These are phyloP conservation scores for Prunus campanulata DNA, from an alignment of 306 rosid genomes.

Conservation along the genomic window DNA sequence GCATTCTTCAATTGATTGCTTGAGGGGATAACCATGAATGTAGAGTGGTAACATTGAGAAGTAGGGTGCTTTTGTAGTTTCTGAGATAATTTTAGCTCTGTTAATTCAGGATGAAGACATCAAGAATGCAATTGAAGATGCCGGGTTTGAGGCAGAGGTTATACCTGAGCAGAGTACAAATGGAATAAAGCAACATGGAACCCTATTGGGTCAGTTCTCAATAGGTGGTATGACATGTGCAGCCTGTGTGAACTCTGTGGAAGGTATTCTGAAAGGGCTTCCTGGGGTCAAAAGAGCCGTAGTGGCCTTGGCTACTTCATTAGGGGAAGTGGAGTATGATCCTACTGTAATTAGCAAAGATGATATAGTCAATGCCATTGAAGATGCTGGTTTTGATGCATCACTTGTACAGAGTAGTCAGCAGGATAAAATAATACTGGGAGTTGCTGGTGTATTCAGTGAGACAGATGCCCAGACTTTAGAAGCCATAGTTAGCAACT, in stretches of 20 bases:
- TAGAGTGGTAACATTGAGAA: neutral
- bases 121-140: conserved; percentile 90
- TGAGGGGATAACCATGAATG: neutral
- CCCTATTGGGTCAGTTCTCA: conserved; percentile 77
- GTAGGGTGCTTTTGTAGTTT: neutral
- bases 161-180: conserved; percentile 62
- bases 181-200: conserved; percentile 57
- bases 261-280: conserved; percentile 71
- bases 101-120: conserved; percentile 72
- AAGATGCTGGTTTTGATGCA: conserved; percentile 93
- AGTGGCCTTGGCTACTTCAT: conserved; percentile 89
- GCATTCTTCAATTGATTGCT: neutral
- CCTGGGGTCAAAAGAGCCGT: conserved; percentile 88
- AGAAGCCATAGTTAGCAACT: conserved; percentile 61
- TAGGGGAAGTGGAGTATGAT: conserved; percentile 94
- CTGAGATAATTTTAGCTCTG: conserved; percentile 27
- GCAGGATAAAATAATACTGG: conserved; percentile 68
- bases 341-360: conserved; percentile 65
- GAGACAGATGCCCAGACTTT: conserved; percentile 55
- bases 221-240: conserved; percentile 99
- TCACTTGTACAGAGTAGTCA: conserved; percentile 80
- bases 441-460: conserved; percentile 64
- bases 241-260: conserved; percentile 97
- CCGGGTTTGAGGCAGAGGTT: conserved; percentile 94
- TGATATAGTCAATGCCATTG: conserved; percentile 80